Evolutionary conservation across 768 basidiomycete species (phyloP).

Genomic region (Hygrocybe punicea): DNA sequence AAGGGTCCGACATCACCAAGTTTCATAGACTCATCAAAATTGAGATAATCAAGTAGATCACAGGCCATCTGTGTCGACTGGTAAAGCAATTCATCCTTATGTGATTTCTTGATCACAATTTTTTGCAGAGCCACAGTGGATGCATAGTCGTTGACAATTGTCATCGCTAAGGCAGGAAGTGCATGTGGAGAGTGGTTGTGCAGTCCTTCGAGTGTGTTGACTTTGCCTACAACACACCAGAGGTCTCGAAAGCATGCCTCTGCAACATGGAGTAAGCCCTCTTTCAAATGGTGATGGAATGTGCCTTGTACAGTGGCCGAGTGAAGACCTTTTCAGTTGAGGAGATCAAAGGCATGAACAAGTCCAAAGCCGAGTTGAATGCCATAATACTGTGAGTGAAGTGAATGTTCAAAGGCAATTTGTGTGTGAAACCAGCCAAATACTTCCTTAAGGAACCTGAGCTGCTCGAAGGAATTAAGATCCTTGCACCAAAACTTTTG

Average conservation of each 20-base stretch:
- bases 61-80: conserved; percentile 35
- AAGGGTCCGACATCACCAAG: conserved; percentile 38
- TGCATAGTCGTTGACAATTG: conserved; percentile 25
- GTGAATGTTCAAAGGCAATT: conserved; percentile 39
- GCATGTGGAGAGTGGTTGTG: conserved; percentile 21
- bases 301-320: conserved; percentile 25
- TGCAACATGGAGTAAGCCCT: conserved; percentile 34
- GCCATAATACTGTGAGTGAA: conserved; percentile 42
- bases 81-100: conserved; percentile 23
- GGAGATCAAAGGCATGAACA: conserved; percentile 29
- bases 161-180: conserved; percentile 24
- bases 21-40: conserved; percentile 34
- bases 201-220: conserved; percentile 25
- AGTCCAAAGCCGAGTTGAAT: conserved; percentile 26
- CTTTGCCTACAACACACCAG: conserved; percentile 28
- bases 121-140: conserved; percentile 29
- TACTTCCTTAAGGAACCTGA: conserved; percentile 31
- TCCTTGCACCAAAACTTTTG: conserved; percentile 36
- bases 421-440: conserved; percentile 44
- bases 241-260: conserved; percentile 37
- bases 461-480: conserved; percentile 36
- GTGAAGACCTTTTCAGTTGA: conserved; percentile 29
- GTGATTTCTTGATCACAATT: conserved; percentile 10
- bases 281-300: conserved; percentile 35
- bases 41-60: conserved; percentile 37